Evolutionary conservation across 1,284 basidiomycete species (phyloP).

Genomic region (Ustilago hordei): DNA sequence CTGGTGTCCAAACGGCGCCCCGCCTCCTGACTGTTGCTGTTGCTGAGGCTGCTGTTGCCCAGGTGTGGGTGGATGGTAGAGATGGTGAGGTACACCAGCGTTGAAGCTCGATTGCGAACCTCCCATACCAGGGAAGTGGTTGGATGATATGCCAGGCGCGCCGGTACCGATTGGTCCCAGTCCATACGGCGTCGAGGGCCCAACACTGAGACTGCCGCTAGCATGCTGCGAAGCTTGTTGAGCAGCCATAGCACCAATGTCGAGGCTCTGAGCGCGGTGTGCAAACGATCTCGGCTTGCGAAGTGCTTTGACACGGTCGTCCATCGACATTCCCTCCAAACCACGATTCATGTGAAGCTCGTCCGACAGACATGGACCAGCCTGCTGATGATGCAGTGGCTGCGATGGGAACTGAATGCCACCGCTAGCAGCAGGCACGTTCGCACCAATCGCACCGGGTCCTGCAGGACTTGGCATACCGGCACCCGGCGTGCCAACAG

Average conservation of each 20-base stretch:
- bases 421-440: constrained; percentile 15
- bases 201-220: constrained; percentile 39
- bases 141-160: constrained; percentile 25
- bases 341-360: constrained; percentile 49
- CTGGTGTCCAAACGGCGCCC: constrained; percentile 21
- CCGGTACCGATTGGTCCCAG: constrained; percentile 53
- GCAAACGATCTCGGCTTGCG: constrained; percentile 62
- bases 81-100: constrained; percentile 21
- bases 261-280: constrained; percentile 63
- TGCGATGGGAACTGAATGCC: constrained; percentile 57
- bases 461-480: constrained; percentile 31
- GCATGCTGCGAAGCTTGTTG: constrained; percentile 53
- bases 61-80: constrained; percentile 26
- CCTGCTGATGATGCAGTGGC: constrained; percentile 38
- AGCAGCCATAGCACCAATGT: constrained; percentile 59
- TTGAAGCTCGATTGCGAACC: constrained; percentile 25
- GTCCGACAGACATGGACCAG: constrained; percentile 48
- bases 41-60: constrained; percentile 24
- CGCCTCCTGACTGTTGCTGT: constrained; percentile 11
- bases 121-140: constrained; percentile 43
- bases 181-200: constrained; percentile 44
- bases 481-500: constrained; percentile 25
- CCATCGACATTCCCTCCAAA: constrained; percentile 52
- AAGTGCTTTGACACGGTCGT: constrained; percentile 54
- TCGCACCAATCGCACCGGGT: constrained; percentile 23